Conservation (phyloP, 192 early-diverging fungal species). For the Podila epicladia region DNA sequence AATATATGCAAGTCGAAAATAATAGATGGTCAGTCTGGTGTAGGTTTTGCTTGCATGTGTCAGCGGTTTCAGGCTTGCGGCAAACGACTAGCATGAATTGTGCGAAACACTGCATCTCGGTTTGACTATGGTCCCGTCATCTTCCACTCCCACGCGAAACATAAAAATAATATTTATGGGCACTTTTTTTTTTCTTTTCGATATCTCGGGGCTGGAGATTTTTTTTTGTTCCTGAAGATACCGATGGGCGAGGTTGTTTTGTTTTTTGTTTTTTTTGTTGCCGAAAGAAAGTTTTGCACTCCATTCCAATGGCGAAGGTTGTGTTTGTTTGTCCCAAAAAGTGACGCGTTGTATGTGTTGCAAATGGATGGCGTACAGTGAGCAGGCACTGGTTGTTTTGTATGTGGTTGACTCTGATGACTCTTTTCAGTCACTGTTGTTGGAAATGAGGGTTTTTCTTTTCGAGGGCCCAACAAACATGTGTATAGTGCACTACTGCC, state of each 20-base stretch:
- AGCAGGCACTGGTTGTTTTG: background rate
- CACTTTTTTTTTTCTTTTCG: background rate
- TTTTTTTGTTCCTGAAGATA: background rate
- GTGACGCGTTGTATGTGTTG: no score
- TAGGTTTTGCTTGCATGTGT: background rate
- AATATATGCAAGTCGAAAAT: constrained; percentile 47
- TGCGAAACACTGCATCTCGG: background rate
- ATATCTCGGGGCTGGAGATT: background rate
- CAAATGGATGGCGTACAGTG: no score
- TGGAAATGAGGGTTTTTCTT: background rate
- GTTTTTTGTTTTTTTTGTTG: background rate
- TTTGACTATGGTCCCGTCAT: background rate
- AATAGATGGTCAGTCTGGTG: constrained; percentile 30
- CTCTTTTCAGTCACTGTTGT: constrained; percentile 47
- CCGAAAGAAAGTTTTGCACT: no score
- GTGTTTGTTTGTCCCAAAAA: no score
- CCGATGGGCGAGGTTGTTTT: background rate
- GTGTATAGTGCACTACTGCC: background rate
- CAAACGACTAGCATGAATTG: background rate
- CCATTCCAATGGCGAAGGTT: no score
- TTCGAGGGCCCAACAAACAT: background rate
- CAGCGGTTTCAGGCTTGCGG: background rate
- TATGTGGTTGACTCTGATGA: constrained; percentile 51
- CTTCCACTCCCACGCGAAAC: background rate
- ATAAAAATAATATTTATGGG: background rate